Evolutionary conservation across 1,139 yeast genomes (phyloP), one percentile per base, ranked within the genome.

Genomic region (Kurtzmaniella quercitrusa): DNA sequence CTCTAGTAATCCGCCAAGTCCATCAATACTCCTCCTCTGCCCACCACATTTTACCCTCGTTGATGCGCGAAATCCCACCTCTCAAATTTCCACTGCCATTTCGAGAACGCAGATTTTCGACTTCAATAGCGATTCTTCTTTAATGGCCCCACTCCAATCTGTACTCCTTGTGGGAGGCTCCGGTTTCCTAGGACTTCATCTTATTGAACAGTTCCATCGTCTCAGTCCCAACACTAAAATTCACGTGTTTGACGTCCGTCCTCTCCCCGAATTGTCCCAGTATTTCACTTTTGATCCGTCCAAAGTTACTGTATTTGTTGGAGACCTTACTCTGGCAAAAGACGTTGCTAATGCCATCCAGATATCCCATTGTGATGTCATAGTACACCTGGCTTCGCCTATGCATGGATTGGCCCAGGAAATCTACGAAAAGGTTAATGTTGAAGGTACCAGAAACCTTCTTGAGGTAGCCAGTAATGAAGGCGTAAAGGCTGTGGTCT

Each of bases 361-460:
- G 31, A 60, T 58, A 15, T 74, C 86, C 25, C 63, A 73, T 31
- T 89, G 95, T 47, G 78, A 81, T 41, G 93, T 89, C 0, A 79
- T 94, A 38, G 96, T 94, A 3, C 98, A 94, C 62, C 87, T 96
- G 1, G 98, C 98, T 1, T 91, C 98, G 4, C 99, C 99, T 9
- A 77, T 91, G 60, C 97, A 90, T 60, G 97, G 97, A 2, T 73
- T 85, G 54, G 79, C 82, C 25, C 85, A 85, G 50, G 82, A 78
- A 33, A 77, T 93, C 40, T 93, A 93, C 63, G 85, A 84, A 54
- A 86, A 86, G 58, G 98, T 94, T 43, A 94, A 94, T 57, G 94
- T 94, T 25, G 78, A 80, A 42, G 99, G 99, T 36, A 94, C 98
- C 2, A 68, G 74, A 45, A 87, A 85, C 52, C 75, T 93, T 34